Evolutionary conservation across 305 asterid genomes (phyloP), one percentile per base, ranked within the genome.

Genomic region (Fraxinus sp.): DNA sequence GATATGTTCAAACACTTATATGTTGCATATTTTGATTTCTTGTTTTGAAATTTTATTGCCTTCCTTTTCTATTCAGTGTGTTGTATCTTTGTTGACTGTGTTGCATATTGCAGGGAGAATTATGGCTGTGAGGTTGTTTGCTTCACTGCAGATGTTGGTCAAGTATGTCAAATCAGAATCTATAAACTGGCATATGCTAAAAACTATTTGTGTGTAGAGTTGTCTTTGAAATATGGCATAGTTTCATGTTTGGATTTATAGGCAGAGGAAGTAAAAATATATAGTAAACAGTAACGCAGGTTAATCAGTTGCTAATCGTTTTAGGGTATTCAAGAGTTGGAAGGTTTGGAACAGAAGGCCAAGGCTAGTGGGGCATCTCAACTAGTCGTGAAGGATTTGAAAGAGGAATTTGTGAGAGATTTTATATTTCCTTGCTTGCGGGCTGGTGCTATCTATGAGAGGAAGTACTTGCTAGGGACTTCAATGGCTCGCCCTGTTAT

Each of bases 401-500:
- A 90, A 89, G 97, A 96, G 87, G 99, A 96, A 91, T 96, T 96
- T 84, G 98, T 94, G 55, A 92, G 79, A 86, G 99, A 94, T 87
- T 96, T 85, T 75, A 93, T 93, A 81, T 96, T 91, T 88, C 99
- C 98, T 68, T 96, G 99, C 88, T 86, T 96, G 83, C 92, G 93
- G 82, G 99, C 98, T 46, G 98, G 98, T 83, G 97, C 99, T 59
- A 83, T 96, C 86, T 96, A 94, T 87, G 98, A 96, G 87, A 90
- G 99, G 72, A 96, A 94, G 88, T 96, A 94, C 90, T 87, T 93
- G 89, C 97, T 96, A 32, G 98, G 98, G 73, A 96, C 99, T 78
- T 94, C 99, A 83, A 96, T 94, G 98, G 98, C 99, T 83, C 98
- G 98, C 41, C 99, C 98, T 7, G 97, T 94, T 77, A 96, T 94